phyloP scores from a whole-genome alignment of 1,284 basidiomycete genomes.

The Leccinum pachyderme region DNA sequence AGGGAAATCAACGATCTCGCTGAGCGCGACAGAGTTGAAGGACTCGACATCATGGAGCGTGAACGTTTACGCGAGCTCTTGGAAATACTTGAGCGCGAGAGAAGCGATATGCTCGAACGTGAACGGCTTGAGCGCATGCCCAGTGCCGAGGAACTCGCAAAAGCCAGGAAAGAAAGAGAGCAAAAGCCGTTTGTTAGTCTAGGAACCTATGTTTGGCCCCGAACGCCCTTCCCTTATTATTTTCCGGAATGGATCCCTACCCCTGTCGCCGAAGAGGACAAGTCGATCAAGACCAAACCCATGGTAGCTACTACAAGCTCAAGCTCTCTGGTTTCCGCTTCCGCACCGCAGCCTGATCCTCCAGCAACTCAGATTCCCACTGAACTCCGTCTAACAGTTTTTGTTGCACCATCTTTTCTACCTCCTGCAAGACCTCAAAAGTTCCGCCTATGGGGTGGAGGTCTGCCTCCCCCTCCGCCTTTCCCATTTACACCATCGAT shows the following conservation, averaged over 20 bases:
- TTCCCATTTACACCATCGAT: slow-evolving; percentile 28
- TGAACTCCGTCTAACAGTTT: slow-evolving; percentile 59
- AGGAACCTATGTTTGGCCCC: slow-evolving; percentile 63
- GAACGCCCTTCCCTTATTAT: slow-evolving; percentile 52
- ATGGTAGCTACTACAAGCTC: slow-evolving; percentile 4
- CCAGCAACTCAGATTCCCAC: slow-evolving; percentile 19
- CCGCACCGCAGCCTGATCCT: slow-evolving; percentile 12
- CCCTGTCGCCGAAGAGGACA: slow-evolving; percentile 21
- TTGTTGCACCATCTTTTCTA: slow-evolving; percentile 58
- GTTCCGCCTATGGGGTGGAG: slow-evolving; percentile 68
- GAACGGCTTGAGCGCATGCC: slow-evolving; percentile 34
- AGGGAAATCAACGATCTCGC: slow-evolving; percentile 30
- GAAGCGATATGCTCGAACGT: slow-evolving; percentile 30
- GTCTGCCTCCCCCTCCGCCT: slow-evolving; percentile 41
- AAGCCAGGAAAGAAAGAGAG: slow-evolving; percentile 34
- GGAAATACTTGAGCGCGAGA: slow-evolving; percentile 30
- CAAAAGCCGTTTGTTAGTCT: slow-evolving; percentile 45
- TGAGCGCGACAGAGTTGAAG: slow-evolving; percentile 32
- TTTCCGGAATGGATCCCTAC: slow-evolving; percentile 38
- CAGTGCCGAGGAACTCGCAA: slow-evolving; percentile 32
- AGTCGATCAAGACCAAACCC: slow-evolving; percentile 5
- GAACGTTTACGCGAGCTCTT: slow-evolving; percentile 29
- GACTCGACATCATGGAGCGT: slow-evolving; percentile 28
- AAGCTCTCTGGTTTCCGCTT: slow-evolving; percentile 8
- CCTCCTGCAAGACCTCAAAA: slow-evolving; percentile 49